phyloP scores from a whole-genome alignment of 2,329 filamentous ascomycete species.

The Ophiocordyceps camponoti-rufipedis region DNA sequence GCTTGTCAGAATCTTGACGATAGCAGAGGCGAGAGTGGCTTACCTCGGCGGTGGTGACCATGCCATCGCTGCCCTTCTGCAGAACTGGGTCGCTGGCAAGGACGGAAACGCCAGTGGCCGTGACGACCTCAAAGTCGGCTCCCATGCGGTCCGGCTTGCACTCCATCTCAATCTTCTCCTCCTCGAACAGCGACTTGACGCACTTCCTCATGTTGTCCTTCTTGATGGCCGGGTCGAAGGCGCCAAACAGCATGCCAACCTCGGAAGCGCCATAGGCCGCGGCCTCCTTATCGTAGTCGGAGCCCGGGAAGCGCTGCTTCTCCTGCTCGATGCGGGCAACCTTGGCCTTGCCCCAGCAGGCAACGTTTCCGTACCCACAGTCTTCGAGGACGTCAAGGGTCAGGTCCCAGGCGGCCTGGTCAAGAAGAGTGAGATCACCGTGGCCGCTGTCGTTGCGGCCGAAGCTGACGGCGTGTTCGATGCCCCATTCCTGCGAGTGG shows the following conservation, averaged over 20 bases:
- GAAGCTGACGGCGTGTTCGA: conserved; percentile 1
- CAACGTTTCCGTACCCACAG: not conserved
- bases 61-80: not conserved
- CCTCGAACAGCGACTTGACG: not conserved
- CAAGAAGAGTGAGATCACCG: not conserved
- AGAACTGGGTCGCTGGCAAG: not conserved
- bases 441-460: not conserved
- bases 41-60: not conserved
- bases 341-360: not conserved
- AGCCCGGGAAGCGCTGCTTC: not conserved
- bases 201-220: not conserved
- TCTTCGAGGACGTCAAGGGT: not conserved
- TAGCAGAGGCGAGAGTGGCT: not conserved
- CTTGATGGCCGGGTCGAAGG: not conserved
- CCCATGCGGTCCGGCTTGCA: not conserved
- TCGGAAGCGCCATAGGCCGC: not conserved
- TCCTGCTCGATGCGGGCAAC: not conserved
- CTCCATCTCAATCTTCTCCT: not conserved
- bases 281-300: not conserved
- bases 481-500: not conserved
- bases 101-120: not conserved
- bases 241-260: not conserved
- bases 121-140: not conserved
- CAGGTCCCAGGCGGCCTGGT: not conserved
- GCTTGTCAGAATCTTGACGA: not conserved